Evolutionary conservation across 2,329 filamentous ascomycete genomes (phyloP).

Genomic region (Neophaeococcomyces mojaviensis): DNA sequence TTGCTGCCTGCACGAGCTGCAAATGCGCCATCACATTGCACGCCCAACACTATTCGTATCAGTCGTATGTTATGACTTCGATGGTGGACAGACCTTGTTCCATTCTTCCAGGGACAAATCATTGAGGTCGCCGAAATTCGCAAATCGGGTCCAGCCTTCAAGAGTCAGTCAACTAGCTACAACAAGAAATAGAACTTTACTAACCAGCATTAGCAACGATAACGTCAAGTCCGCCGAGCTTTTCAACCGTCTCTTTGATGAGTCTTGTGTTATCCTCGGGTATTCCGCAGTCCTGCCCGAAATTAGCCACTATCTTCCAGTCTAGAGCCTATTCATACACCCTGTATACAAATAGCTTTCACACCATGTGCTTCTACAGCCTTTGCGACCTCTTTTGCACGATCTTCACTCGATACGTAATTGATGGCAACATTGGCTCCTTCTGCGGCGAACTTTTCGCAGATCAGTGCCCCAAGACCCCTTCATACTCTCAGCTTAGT

Average conservation of each 20-base stretch:
- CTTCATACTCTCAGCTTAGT: conserved; percentile 31
- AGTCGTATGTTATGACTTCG: background rate
- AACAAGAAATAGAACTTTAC: conserved; percentile 27
- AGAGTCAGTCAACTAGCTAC: background rate
- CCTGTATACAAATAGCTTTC: conserved; percentile 52
- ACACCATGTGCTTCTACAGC: conserved; percentile 49
- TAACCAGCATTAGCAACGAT: conserved; percentile 66
- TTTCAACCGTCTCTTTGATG: conserved; percentile 51
- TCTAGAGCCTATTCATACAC: conserved; percentile 36
- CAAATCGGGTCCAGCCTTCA: conserved; percentile 56
- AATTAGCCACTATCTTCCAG: conserved; percentile 9
- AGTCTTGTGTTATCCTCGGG: conserved; percentile 52
- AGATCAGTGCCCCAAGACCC: conserved; percentile 64
- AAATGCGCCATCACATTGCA: conserved; percentile 54
- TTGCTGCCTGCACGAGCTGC: conserved; percentile 49
- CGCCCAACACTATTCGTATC: conserved; percentile 45
- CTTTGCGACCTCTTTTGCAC: conserved; percentile 52
- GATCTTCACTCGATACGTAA: conserved; percentile 55
- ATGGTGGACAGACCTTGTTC: conserved; percentile 45
- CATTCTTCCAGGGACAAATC: conserved; percentile 54
- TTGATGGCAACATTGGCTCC: conserved; percentile 67
- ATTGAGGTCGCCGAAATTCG: conserved; percentile 50
- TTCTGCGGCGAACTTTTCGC: conserved; percentile 58
- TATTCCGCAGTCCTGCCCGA: conserved; percentile 52
- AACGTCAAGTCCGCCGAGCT: conserved; percentile 66